Evolutionary conservation across 306 rosid genomes (phyloP).

Genomic region (Vigna reflexopilosa): DNA sequence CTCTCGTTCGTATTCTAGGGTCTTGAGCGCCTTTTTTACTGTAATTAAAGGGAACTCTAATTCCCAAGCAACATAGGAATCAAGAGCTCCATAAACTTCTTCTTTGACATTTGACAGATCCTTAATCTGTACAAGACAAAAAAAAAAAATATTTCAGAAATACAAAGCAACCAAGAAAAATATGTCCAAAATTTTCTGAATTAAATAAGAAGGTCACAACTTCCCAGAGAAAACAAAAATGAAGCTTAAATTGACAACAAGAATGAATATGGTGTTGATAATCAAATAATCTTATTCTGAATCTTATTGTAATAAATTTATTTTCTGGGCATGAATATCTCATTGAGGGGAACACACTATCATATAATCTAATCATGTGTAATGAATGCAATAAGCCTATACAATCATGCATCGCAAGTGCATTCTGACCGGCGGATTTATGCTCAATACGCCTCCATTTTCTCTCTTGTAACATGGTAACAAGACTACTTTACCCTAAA

Average conservation of each 20-base stretch:
- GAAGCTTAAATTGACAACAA: conserved; percentile 25
- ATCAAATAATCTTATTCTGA: no score
- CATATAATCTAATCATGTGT: no score
- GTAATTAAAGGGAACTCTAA: conserved; percentile 88
- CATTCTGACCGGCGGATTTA: no score
- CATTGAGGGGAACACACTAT: no score
- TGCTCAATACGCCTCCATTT: no score
- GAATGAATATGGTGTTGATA: background rate
- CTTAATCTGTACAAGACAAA: conserved; percentile 61
- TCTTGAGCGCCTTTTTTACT: conserved; percentile 84
- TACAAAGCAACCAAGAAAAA: conserved; percentile 10
- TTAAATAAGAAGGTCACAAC: background rate
- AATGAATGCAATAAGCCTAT: no score
- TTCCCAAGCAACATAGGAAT: conserved; percentile 97
- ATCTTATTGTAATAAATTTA: no score
- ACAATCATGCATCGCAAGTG: no score
- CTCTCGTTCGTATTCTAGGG: conserved; percentile 78
- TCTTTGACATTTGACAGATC: conserved; percentile 91
- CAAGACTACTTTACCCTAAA: no score
- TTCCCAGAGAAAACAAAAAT: conserved; percentile 3
- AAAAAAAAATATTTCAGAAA: conserved; percentile 30
- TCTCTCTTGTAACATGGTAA: no score
- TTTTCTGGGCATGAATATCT: no score
- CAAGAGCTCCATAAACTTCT: conserved; percentile 98
- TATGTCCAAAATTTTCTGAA: conserved; percentile 13